A percentile compares a stretch with the other conserved stretches of the same genome.
Conservation (phyloP, 1,139 yeast genomes). For the Geotrichum klebahnii region DNA sequence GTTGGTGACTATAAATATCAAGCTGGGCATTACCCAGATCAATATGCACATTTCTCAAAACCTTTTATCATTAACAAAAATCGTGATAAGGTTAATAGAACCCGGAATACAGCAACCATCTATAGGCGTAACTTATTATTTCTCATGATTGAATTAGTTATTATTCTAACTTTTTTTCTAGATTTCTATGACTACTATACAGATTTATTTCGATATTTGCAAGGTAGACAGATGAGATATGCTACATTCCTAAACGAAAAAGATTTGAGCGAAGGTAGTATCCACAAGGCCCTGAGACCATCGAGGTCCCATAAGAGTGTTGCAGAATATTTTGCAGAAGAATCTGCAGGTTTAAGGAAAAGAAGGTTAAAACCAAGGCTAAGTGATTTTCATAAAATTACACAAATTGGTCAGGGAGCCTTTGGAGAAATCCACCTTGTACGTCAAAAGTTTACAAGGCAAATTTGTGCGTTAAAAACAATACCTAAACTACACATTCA, state of each 20-base stretch:
- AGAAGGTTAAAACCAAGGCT: conserved; percentile 18
- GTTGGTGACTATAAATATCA: background rate
- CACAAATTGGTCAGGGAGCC: conserved; percentile 24
- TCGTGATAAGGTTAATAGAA: background rate
- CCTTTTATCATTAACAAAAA: conserved; percentile 7
- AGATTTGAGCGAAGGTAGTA: background rate
- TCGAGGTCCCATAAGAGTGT: background rate
- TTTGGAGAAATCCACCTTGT: conserved; percentile 23
- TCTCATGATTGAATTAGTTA: background rate
- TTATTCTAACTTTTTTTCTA: conserved; percentile 1
- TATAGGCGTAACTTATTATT: conserved; percentile 10
- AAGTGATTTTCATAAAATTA: conserved; percentile 15
- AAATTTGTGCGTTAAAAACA: conserved; percentile 21
- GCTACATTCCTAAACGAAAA: background rate
- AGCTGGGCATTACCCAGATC: conserved; percentile 5
- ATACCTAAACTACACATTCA: conserved; percentile 21
- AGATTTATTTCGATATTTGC: conserved; percentile 12
- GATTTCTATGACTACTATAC: conserved; percentile 20
- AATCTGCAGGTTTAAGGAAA: conserved; percentile 12
- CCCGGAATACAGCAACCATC: conserved; percentile 14
- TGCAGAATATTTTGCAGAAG: conserved; percentile 1
- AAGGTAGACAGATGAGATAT: conserved; percentile 11
- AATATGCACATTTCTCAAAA: conserved; percentile 17
- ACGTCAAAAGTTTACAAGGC: conserved; percentile 14
- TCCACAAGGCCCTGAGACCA: background rate